Base-by-base conservation (phyloP, 2,329 filamentous ascomycete genomes). In the Arthrobotrys sinensis region DNA sequence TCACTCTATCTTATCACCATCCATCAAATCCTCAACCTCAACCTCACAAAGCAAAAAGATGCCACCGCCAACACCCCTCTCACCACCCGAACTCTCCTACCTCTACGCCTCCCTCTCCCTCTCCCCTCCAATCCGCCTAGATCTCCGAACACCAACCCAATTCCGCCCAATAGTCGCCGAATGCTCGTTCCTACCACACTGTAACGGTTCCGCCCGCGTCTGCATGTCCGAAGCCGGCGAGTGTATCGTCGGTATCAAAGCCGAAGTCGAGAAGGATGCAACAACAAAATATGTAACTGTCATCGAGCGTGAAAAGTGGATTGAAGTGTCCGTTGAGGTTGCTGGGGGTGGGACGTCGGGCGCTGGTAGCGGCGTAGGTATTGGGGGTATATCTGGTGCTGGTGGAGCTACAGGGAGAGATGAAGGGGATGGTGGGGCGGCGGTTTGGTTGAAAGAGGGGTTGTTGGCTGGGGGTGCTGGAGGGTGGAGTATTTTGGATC, bases 221-320 rank as follows among this genome's bases (percentile, higher is more conserved):
- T 97, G 95, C 81, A 96, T 98, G 83, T 91, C 94, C 2, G 96
- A 99, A 84, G 96, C 96, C 63, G 97, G 94, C 0, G 96, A 99
- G 85, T 96, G 96, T 5, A 91, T 99, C 79, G 96, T 97, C 4
- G 96, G 96, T 53, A 91, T 97, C 79, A 99, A 98, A 86, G 94
- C 93, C 0, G 95, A 98, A 85, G 93, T 98, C 3, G 94, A 97
- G 84, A 91, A 89, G 86, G 93, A 78, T 38, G 52, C 62, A 16
- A 72, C 67, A n/a, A 67, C 75, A 43, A 78, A 78, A 67, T 78
- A 91, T 36, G 81, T 82, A 78, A 77, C 84, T 63, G 80, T 83
- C 72, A 80, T 82, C 62, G 83, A 78, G 83, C 85, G 8, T 85
- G 85, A 19, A 86, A 86, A 87, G 64, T 98, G 96, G 95, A 87